Evolutionary conservation across 2,329 filamentous ascomycete species (phyloP), one percentile per base, ranked within the genome.

Genomic region (Coniella vitis): DNA sequence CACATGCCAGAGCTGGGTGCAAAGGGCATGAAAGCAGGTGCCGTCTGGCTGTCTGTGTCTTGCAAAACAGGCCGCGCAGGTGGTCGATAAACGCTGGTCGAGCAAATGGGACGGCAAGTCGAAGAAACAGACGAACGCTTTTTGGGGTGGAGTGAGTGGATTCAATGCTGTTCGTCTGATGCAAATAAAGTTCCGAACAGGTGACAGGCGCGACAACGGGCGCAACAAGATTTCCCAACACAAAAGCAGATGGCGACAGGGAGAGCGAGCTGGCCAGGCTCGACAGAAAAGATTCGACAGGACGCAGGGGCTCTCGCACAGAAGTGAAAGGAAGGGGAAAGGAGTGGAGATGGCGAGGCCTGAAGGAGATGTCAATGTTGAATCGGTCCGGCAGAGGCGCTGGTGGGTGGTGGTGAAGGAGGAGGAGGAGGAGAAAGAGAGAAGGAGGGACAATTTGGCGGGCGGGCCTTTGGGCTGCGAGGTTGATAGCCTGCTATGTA

Each of bases 1-100:
- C 49, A 44, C 51, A 47, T 53, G 47, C 51, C 51, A 53, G 42
- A 49, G 47, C 29, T 13, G 50, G 9, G 10, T 29, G 29, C 42
- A 41, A 29, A 38, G 34, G 25, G 13, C 38, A 14, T 16, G 16
- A 38, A 42, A 44, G 21, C 35, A 34, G 45, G n/a, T 13, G 21
- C 25, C 25, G 25, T 29, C 16, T 38, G 20, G 16, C 38, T 31
- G 22, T 31, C 38, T 41, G 38, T 46, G 42, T 52, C 46, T 45
- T 37, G 42, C 42, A 22, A 29, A 21, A 14, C 38, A 29, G 22
- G 38, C 21, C n/a, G 14, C 22, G 8, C 7, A 14, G 20, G n/a
- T 41, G 38, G 38, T 41, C 38, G 38, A 21, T 41, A 10, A 29
- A 21, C 38, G n/a, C 14, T 25, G 20, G 17, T 41, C 13, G 38